These are phyloP conservation scores for Lachnellula suecica DNA, from an alignment of 2,329 filamentous ascomycete genomes.

Conservation along the genomic window DNA sequence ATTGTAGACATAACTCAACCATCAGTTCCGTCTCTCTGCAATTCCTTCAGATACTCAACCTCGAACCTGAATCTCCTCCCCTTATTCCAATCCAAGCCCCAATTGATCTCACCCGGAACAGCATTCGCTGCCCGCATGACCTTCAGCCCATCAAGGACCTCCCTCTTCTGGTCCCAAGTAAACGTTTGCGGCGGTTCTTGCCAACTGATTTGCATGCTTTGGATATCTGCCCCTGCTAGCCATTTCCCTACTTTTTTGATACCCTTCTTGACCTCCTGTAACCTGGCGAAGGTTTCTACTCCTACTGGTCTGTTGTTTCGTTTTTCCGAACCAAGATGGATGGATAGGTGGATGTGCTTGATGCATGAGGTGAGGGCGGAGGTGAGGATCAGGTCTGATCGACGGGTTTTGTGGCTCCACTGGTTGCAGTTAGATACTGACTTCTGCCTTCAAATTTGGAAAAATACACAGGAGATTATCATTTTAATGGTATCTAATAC, in stretches of 20 bases:
- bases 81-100: constrained; percentile 29
- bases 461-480: no score
- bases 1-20: constrained; percentile 1
- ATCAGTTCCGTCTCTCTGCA: no score
- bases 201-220: constrained; percentile 25
- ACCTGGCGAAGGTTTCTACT: constrained; percentile 28
- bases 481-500: no score
- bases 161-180: constrained; percentile 27
- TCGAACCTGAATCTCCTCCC: constrained; percentile 27
- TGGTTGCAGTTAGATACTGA: neutral
- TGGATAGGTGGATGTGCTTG: constrained; percentile 23
- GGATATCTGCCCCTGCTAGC: constrained; percentile 25
- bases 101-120: constrained; percentile 26
- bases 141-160: constrained; percentile 27
- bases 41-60: constrained; percentile 24
- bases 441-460: neutral
- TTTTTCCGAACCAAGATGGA: constrained; percentile 29
- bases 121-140: constrained; percentile 20
- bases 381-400: constrained; percentile 23
- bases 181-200: constrained; percentile 30
- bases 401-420: constrained; percentile 28
- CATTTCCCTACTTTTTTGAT: constrained; percentile 28
- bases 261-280: constrained; percentile 24
- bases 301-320: constrained; percentile 34
- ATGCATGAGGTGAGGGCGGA: constrained; percentile 23